Percentiles rank a stretch among this genome's conserved stretches.
Conservation (phyloP, 192 early-diverging fungal genomes). For the Coemansia pectinata region DNA sequence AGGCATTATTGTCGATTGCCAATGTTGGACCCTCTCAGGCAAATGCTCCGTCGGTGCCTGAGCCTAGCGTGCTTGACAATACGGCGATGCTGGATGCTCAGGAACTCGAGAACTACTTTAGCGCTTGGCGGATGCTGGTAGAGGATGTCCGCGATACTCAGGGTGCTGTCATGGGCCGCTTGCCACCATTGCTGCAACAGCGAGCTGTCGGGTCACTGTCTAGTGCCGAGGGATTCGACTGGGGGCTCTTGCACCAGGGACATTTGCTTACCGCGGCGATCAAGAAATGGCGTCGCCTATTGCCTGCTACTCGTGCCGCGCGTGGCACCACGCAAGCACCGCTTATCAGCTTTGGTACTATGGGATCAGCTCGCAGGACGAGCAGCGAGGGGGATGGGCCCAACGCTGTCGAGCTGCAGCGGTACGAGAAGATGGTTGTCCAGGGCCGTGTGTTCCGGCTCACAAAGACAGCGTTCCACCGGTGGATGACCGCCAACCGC, state of each 20-base stretch:
- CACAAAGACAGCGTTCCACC: conserved; percentile 2
- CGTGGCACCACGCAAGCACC: neutral
- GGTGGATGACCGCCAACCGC: conserved; percentile 15
- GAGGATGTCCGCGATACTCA: conserved; percentile 4
- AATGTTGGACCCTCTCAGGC: neutral
- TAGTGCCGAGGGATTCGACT: conserved; percentile 16
- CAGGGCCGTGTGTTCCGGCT: neutral
- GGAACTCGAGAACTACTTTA: conserved; percentile 19
- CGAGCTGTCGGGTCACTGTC: neutral
- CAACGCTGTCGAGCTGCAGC: conserved; percentile 6
- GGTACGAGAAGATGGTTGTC: conserved; percentile 2
- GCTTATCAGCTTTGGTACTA: neutral
- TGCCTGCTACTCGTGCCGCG: neutral
- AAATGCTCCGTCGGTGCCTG: neutral
- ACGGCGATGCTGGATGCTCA: neutral
- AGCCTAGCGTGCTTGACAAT: neutral
- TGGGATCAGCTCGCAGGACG: neutral
- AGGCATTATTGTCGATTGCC: neutral
- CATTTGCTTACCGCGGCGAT: conserved; percentile 6
- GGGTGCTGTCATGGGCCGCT: neutral
- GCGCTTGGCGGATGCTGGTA: conserved; percentile 22
- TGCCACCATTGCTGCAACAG: conserved; percentile 6
- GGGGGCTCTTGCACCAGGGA: conserved; percentile 16
- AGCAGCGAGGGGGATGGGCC: conserved; percentile 8
- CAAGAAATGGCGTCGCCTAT: neutral